Evolutionary conservation across 257 asterid species (phyloP).

Genomic region (Jacaranda copaia): DNA sequence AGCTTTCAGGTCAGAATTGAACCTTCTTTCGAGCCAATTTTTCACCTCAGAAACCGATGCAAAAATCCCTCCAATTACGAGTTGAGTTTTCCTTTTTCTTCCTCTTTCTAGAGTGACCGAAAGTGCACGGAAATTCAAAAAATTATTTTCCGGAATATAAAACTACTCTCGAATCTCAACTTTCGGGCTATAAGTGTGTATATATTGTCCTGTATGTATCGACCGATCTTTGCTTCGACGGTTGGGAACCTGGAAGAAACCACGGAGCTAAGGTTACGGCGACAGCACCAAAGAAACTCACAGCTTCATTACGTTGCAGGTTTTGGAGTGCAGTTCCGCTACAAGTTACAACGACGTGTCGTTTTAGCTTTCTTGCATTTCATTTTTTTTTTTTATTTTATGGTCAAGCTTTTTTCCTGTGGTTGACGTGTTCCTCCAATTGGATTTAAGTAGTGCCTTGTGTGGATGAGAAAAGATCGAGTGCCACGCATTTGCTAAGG

Average conservation of each 20-base stretch:
- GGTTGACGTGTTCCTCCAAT: conserved; percentile 15
- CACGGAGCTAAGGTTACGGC: conserved; percentile 8
- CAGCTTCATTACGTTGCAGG: conserved; percentile 33
- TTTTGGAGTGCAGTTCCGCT: not conserved
- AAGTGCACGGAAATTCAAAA: conserved; percentile 16
- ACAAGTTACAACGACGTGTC: conserved; percentile 22
- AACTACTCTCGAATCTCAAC: conserved; percentile 37
- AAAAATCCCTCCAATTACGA: conserved; percentile 10
- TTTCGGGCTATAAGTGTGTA: not conserved
- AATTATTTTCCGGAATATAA: conserved; percentile 19
- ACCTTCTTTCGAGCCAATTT: conserved; percentile 32
- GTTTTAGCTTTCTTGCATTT: conserved; percentile 11
- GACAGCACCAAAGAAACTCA: conserved; percentile 33
- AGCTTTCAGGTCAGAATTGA: conserved; percentile 18
- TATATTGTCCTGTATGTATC: conserved; percentile 12
- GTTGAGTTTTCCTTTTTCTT: not conserved
- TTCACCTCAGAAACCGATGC: conserved; percentile 34
- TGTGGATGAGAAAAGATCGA: not conserved
- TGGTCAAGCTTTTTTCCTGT: not conserved
- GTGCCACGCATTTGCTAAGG: not conserved
- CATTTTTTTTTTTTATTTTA: not conserved
- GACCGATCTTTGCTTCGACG: conserved; percentile 38
- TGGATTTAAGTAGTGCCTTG: not conserved
- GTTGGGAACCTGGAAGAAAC: conserved; percentile 39
- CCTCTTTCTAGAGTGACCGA: conserved; percentile 19